A percentile compares a stretch with the other conserved stretches of the same genome.
Evolutionary conservation across 192 early-diverging fungal genomes (phyloP).

Genomic region (Phlyctochytrium bullatum): DNA sequence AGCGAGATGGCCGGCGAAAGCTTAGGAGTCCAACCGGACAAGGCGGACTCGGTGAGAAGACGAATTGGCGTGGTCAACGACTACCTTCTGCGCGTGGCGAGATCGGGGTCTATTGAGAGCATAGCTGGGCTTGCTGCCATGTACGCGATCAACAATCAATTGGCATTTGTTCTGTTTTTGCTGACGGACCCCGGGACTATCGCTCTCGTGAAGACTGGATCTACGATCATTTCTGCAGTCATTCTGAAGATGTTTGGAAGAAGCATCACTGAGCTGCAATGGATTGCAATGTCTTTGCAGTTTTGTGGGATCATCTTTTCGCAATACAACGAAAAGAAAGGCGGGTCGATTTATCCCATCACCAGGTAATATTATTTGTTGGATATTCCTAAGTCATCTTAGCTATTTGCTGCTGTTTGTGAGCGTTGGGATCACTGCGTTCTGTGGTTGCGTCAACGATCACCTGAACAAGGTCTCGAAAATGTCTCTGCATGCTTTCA

Average conservation of each 20-base stretch:
- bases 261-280: background rate
- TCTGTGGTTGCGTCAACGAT: constrained; percentile 14
- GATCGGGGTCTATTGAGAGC: background rate
- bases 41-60: background rate
- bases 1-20: background rate
- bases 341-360: background rate
- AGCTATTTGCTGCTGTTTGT: background rate
- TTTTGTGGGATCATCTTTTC: constrained; percentile 1
- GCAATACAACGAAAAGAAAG: constrained; percentile 16
- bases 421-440: constrained; percentile 4
- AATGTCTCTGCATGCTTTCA: constrained; percentile 12
- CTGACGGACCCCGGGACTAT: constrained; percentile 20
- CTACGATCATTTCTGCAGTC: constrained; percentile 8
- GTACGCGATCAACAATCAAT: constrained; percentile 21
- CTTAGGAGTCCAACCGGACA: background rate
- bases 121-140: background rate
- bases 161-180: constrained; percentile 10
- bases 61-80: background rate
- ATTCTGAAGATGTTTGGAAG: constrained; percentile 7
- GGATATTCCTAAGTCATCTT: background rate
- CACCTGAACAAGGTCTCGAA: constrained; percentile 1
- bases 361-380: background rate
- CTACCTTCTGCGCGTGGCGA: background rate
- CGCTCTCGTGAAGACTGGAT: constrained; percentile 13
- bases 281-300: constrained; percentile 20